Evolutionary conservation across 2,329 filamentous ascomycete species (phyloP).

Genomic region (Pseudocercospora cruenta): DNA sequence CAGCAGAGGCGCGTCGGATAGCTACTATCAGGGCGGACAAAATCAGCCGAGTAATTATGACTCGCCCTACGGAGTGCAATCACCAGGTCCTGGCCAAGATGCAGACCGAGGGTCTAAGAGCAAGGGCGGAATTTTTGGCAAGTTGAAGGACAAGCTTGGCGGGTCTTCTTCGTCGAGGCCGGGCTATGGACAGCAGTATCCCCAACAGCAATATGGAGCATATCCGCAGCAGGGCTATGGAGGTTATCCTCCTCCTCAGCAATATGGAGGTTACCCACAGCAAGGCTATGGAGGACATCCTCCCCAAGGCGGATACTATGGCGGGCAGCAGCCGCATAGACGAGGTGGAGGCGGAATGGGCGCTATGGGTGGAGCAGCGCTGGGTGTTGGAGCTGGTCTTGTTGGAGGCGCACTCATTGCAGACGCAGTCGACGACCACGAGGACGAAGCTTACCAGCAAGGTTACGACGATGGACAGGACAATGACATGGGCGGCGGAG

Average conservation of each 20-base stretch:
- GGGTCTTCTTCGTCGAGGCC: conserved; percentile 28
- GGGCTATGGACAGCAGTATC: conserved; percentile 35
- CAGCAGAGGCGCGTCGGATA: conserved; percentile 48
- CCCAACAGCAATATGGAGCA: conserved; percentile 41
- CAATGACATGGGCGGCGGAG: conserved; percentile 33
- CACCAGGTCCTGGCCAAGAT: conserved; percentile 27
- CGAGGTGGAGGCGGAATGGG: conserved; percentile 60
- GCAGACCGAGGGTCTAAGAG: conserved; percentile 45
- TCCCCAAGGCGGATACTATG: conserved; percentile 33
- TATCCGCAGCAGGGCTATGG: conserved; percentile 37
- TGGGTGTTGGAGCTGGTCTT: conserved; percentile 80
- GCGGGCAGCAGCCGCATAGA: conserved; percentile 48
- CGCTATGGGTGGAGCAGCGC: conserved; percentile 71
- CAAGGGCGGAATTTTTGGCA: conserved; percentile 52
- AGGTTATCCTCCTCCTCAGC: conserved; percentile 41
- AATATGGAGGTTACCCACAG: conserved; percentile 36
- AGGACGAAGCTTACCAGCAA: conserved; percentile 56
- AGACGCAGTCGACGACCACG: conserved; percentile 60
- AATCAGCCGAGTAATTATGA: conserved; percentile 37
- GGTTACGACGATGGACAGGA: conserved; percentile 45
- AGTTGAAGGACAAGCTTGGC: conserved; percentile 54
- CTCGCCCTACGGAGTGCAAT: conserved; percentile 29
- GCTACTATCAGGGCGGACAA: conserved; percentile 48
- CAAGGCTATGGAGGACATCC: conserved; percentile 44
- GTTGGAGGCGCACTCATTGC: conserved; percentile 76